These are phyloP conservation scores for Fraxinus sp. DNA, from an alignment of 305 asterid species.

Conservation along the genomic window DNA sequence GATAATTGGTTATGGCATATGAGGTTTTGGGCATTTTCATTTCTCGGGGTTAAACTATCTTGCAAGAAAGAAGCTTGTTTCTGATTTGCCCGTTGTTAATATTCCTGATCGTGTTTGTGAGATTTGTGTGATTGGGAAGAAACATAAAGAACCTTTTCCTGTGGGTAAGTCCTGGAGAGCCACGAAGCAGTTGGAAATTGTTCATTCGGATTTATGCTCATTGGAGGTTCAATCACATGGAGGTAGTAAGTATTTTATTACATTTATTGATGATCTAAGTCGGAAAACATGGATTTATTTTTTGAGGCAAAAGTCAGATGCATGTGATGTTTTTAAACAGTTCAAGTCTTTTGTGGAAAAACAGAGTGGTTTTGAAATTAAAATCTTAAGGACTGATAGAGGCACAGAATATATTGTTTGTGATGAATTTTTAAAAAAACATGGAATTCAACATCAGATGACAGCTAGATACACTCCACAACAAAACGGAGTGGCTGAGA, in stretches of 20 bases:
- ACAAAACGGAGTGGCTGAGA: no score
- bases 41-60: neutral
- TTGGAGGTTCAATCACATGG: neutral
- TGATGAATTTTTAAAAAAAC: neutral
- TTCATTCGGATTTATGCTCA: neutral
- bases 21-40: neutral
- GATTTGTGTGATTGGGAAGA: neutral
- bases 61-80: neutral
- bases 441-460: neutral
- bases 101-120: neutral
- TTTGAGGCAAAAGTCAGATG: no score
- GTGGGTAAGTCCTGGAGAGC: neutral
- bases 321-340: no score
- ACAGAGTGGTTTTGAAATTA: neutral
- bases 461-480: neutral
- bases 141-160: neutral
- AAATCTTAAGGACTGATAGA: neutral
- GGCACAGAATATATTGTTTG: neutral
- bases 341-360: no score
- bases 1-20: constrained; percentile 10
- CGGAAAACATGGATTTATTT: no score
- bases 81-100: neutral
- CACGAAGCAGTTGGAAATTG: neutral
- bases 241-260: neutral
- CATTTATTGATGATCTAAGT: no score